Percentiles rank a stretch among this genome's conserved stretches.
These are phyloP conservation scores for Klebsormidium nitens DNA, from an alignment of 139 green algal species.

Conservation along the genomic window DNA sequence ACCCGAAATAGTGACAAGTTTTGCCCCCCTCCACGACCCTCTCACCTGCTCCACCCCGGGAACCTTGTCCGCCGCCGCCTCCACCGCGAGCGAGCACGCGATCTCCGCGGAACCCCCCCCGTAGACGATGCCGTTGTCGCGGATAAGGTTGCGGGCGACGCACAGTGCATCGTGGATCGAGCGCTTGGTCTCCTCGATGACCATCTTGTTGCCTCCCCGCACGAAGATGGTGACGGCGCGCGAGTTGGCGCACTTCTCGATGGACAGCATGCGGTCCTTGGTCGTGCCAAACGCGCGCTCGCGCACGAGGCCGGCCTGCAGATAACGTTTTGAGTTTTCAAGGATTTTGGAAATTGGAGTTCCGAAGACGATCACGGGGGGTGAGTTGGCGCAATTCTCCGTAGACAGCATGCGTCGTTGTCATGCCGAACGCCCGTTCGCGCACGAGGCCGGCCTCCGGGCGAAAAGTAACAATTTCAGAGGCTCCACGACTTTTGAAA, in stretches of 20 bases:
- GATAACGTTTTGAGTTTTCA: no score
- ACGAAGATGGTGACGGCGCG: constrained; percentile 96
- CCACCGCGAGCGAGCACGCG: constrained; percentile 80
- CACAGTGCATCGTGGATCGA: constrained; percentile 96
- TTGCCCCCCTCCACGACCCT: not conserved
- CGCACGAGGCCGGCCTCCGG: constrained; percentile 66
- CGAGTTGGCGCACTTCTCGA: constrained; percentile 90
- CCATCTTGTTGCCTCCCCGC: constrained; percentile 91
- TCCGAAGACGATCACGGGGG: constrained; percentile 95
- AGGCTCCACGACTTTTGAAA: no score
- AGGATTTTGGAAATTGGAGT: no score
- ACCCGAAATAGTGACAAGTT: no score
- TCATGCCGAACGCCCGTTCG: constrained; percentile 89
- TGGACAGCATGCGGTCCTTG: constrained; percentile 91
- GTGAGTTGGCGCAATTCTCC: constrained; percentile 86
- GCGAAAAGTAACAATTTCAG: no score
- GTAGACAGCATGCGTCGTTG: constrained; percentile 91
- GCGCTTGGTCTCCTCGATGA: constrained; percentile 89
- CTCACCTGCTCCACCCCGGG: constrained; percentile 47
- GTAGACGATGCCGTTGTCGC: constrained; percentile 95
- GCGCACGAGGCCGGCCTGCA: constrained; percentile 67
- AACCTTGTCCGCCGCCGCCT: constrained; percentile 75
- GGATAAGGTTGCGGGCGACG: constrained; percentile 95
- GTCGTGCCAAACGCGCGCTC: constrained; percentile 92
- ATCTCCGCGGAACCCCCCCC: constrained; percentile 93